Evolutionary conservation across 768 basidiomycete genomes (phyloP).

Genomic region (Epithele typhae): DNA sequence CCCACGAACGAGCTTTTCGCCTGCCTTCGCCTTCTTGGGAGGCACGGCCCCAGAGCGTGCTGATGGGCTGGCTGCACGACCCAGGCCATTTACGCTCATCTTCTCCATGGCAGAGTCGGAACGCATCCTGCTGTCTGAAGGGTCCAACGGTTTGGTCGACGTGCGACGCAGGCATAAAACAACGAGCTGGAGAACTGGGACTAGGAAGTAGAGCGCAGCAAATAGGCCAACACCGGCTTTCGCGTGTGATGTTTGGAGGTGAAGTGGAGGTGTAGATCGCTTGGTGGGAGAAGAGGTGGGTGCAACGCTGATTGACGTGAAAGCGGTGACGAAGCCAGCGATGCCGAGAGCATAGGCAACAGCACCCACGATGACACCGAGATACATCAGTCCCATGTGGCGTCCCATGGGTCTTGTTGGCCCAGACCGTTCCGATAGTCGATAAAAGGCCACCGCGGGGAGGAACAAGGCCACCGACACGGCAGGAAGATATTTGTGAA

Average conservation of each 20-base stretch:
- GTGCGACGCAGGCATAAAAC: slow-evolving; percentile 17
- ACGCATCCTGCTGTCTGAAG: slow-evolving; percentile 19
- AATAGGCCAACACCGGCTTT: slow-evolving; percentile 64
- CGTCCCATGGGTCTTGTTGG: slow-evolving; percentile 17
- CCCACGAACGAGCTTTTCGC: slow-evolving; percentile 34
- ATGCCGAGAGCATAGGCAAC: slow-evolving; percentile 57
- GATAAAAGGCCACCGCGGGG: slow-evolving; percentile 37
- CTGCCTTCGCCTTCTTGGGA: slow-evolving; percentile 1
- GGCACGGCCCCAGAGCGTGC: slow-evolving; percentile 16
- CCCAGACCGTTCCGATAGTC: slow-evolving; percentile 37
- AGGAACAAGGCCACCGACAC: slow-evolving; percentile 44
- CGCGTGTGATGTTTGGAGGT: slow-evolving; percentile 60
- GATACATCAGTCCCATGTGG: slow-evolving; percentile 26
- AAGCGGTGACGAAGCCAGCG: slow-evolving; percentile 56
- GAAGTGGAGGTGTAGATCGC: slow-evolving; percentile 28
- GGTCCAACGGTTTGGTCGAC: slow-evolving; percentile 5
- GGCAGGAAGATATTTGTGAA: slow-evolving; percentile 44
- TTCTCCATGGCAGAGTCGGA: slow-evolving; percentile 41
- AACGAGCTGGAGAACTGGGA: slow-evolving; percentile 38
- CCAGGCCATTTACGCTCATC: slow-evolving; percentile 22
- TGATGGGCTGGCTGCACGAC: slow-evolving; percentile 26
- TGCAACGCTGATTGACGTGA: slow-evolving; percentile 47
- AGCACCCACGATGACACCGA: slow-evolving; percentile 37
- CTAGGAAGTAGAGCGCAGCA: slow-evolving; percentile 49
- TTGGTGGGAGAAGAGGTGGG: slow-evolving; percentile 22